Evolutionary conservation across 116 monocot genomes (phyloP), one percentile per base, ranked within the genome.

Genomic region (Iris pallida): DNA sequence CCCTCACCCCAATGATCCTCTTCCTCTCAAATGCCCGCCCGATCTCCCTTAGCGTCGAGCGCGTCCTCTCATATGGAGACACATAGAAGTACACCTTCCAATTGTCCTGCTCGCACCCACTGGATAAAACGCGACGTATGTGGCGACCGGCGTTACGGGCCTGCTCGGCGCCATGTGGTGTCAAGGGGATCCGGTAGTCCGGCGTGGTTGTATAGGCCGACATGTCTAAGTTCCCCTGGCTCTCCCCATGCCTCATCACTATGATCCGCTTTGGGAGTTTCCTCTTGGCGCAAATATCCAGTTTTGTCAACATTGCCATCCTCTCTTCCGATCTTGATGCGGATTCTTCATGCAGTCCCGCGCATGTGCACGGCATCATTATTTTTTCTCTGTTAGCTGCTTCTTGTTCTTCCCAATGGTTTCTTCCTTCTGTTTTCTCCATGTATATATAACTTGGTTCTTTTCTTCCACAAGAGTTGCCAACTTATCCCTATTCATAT

Each of bases 21-120:
- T 42, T 40, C 73, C 53, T 64, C 2, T 76, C 67, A 71, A 90
- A 90, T 1, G 83, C 72, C 15, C 71, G 66, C 14, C 90, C 90
- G 9, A 90, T 73, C 81, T 81, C 81, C 60, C 86, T 41, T 60
- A 90, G 65, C 53, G 90, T 90, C 49, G 74, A 59, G 53, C 83
- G 64, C 20, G 90, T 90, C 60, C 90, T 64, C 68, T 78, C 81
- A 62, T 90, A 90, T 0, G 90, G 90, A 9, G 86, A 86, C 19
- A 90, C 90, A 72, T 90, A 90, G 90, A 90, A 86, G 79, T 83
- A 84, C 6, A 86, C 84, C 76, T 83, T 81, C 86, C 86, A 90
- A 52, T 69, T 66, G 49, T 51, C 49, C 13, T 51, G 49, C 42
- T 8, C 6, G 20, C 65, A 71, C 16, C 10, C 43, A 8, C 67